Evolutionary conservation across 208 protist species (phyloP), one percentile per base, ranked within the genome.

Genomic region (Spongospora subterranea): DNA sequence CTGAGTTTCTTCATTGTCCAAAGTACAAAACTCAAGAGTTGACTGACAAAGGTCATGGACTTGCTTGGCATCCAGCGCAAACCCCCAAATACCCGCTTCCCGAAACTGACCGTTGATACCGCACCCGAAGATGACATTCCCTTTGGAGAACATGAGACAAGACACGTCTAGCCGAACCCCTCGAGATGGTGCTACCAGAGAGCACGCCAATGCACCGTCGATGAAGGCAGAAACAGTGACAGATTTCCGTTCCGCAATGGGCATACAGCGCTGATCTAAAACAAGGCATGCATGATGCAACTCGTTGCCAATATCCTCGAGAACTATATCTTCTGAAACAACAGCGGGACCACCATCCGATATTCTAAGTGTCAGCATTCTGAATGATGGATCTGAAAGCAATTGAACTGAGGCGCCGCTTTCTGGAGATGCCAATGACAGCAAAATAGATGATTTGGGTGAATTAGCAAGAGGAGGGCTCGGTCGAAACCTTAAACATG

Each of bases 41-140:
- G 35, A 45, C 35, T 82, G 71, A n/a, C 71, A 82, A 35, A 82
- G 71, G 40, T 82, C 71, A 43, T 82, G 71, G 35, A 82, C 71
- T 43, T 82, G 71, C 71, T 82, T 82, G 71, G 35, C n/a, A n/a
- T 82, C 71, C n/a, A 82, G n/a, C 6, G 71, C 71, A 35, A 82
- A 39, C 11, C 71, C 71, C 71, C 71, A 82, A 35, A 82, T 43
- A 20, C 71, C 71, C 6, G 40, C 71, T 35, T 82, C 71, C n/a
- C 71, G 6, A 43, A 82, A 82, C n/a, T 82, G 71, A n/a, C 71
- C 71, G 40, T 82, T 35, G n/a, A 82, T 82, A 20, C 71, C 71
- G 17, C 11, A 43, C 11, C 71, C 6, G 71, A 82, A 35, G 11
- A 82, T 39, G 6, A 35, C n/a, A 39, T 6, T 82, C 17, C 71